phyloP scores from a whole-genome alignment of 768 basidiomycete species.

The Obba rivulosa region DNA sequence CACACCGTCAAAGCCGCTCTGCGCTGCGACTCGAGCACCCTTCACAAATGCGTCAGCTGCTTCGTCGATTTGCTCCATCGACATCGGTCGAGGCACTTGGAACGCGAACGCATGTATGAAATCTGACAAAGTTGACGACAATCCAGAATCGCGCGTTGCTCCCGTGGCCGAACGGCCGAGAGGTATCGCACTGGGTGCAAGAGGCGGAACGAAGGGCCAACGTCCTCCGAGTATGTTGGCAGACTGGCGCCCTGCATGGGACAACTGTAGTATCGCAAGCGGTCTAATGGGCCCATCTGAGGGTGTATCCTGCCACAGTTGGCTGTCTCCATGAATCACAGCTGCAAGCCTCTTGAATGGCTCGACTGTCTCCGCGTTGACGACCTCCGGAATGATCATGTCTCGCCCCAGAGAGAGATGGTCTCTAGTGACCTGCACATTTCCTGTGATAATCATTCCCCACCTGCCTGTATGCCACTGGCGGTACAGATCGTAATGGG shows the following conservation, averaged over 20 bases:
- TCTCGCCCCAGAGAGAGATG: constrained; percentile 75
- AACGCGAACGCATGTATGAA: constrained; percentile 48
- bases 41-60: constrained; percentile 59
- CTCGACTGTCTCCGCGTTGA: constrained; percentile 37
- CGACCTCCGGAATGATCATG: constrained; percentile 45
- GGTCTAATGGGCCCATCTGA: constrained; percentile 12
- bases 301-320: constrained; percentile 3
- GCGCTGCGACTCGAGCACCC: constrained; percentile 58
- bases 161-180: constrained; percentile 32
- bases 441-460: constrained; percentile 90
- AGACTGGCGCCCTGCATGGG: constrained; percentile 81
- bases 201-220: constrained; percentile 48
- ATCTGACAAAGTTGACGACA: constrained; percentile 24
- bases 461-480: constrained; percentile 72
- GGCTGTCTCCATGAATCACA: constrained; percentile 35
- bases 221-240: constrained; percentile 67
- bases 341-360: constrained; percentile 48
- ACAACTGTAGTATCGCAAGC: constrained; percentile 77
- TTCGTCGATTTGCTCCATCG: constrained; percentile 49
- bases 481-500: constrained; percentile 62
- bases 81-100: constrained; percentile 60
- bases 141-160: constrained; percentile 6
- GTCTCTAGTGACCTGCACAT: constrained; percentile 58
- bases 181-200: constrained; percentile 65
- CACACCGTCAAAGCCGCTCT: constrained; percentile 80